Percentiles rank a stretch among this genome's conserved stretches.
Conservation (phyloP, 1,284 basidiomycete species). For the Malassezia caprae region DNA sequence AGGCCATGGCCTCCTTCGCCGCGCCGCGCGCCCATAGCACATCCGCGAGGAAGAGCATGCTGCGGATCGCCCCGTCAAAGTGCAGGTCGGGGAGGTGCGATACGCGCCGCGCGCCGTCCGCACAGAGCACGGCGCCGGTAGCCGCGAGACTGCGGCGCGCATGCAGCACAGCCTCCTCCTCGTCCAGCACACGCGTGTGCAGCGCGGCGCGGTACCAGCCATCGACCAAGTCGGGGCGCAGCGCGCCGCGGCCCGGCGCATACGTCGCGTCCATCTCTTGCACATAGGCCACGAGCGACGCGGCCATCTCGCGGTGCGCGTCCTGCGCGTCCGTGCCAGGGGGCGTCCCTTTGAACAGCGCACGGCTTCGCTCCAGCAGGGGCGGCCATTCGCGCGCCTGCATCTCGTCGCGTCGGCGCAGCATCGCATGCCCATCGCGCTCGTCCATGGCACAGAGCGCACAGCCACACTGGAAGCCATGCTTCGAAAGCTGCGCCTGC, state of each 20-base stretch:
- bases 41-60: slow-evolving; percentile 25
- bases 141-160: slow-evolving; percentile 22
- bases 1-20: slow-evolving; percentile 12
- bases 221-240: slow-evolving; percentile 38
- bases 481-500: slow-evolving; percentile 36
- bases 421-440: slow-evolving; percentile 26
- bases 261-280: slow-evolving; percentile 32
- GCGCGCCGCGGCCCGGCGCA: slow-evolving; percentile 12
- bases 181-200: slow-evolving; percentile 24
- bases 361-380: slow-evolving; percentile 33
- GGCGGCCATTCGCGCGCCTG: slow-evolving; percentile 29
- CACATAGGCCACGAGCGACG: slow-evolving; percentile 24
- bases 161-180: slow-evolving; percentile 11
- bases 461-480: slow-evolving; percentile 40
- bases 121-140: slow-evolving; percentile 19
- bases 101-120: slow-evolving; percentile 1
- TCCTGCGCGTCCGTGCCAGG: slow-evolving; percentile 17
- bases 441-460: slow-evolving; percentile 34
- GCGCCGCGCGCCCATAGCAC: slow-evolving; percentile 1
- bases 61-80: slow-evolving; percentile 32
- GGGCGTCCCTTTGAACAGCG: slow-evolving; percentile 25
- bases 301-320: slow-evolving; percentile 29
- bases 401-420: slow-evolving; percentile 23
- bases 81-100: slow-evolving; percentile 28
- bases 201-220: slow-evolving; percentile 24